Conservation (phyloP, 192 early-diverging fungal species). For the Umbelopsis sp. region DNA sequence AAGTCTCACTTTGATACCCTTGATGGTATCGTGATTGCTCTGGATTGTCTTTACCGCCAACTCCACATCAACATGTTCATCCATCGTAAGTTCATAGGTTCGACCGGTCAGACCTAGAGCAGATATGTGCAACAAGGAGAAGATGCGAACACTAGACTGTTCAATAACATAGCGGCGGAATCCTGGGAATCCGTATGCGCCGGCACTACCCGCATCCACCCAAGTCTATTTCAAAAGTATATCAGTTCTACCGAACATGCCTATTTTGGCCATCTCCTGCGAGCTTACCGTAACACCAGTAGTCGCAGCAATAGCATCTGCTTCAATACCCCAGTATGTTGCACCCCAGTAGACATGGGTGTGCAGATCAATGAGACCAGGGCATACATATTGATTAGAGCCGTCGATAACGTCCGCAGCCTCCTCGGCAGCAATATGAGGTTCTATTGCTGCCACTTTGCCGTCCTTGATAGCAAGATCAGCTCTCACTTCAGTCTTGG, state of each 20-base stretch:
- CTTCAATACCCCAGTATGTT: slow-evolving; percentile 33
- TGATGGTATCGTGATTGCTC: slow-evolving; percentile 14
- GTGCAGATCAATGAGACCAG: slow-evolving; percentile 32
- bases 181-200: slow-evolving; percentile 29
- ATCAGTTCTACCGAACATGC: not conserved
- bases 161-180: slow-evolving; percentile 26
- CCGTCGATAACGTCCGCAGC: slow-evolving; percentile 17
- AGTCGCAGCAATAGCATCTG: slow-evolving; percentile 23
- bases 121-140: slow-evolving; percentile 25
- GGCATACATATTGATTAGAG: slow-evolving; percentile 24
- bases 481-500: not conserved
- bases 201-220: slow-evolving; percentile 31
- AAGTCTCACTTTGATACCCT: slow-evolving; percentile 30
- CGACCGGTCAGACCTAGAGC: slow-evolving; percentile 23
- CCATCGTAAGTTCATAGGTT: slow-evolving; percentile 23
- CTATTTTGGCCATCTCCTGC: not conserved
- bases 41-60: slow-evolving; percentile 19
- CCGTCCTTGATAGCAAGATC: slow-evolving; percentile 25
- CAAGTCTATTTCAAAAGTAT: slow-evolving; percentile 17
- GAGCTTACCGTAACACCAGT: slow-evolving; percentile 28
- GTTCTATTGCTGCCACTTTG: slow-evolving; percentile 10
- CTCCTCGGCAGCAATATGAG: not conserved
- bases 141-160: slow-evolving; percentile 8
- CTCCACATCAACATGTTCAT: slow-evolving; percentile 25
- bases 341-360: slow-evolving; percentile 31